Evolutionary conservation across 2,329 filamentous ascomycete genomes (phyloP), one percentile per base, ranked within the genome.

Genomic region (Penicillium verrucosum): DNA sequence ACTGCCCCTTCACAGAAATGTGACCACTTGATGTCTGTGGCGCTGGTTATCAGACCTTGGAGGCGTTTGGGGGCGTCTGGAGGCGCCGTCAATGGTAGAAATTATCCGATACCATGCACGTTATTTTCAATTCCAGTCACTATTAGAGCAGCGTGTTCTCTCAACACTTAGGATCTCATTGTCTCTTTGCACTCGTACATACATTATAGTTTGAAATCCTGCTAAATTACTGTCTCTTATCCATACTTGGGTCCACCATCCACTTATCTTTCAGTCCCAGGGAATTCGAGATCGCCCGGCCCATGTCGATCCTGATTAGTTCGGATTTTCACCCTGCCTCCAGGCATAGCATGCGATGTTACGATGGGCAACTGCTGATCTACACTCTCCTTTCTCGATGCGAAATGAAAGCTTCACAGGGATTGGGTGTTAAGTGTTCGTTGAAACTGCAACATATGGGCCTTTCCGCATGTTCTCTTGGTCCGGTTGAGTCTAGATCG

Each of bases 341-440:
- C n/a, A 21, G 32, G 23, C 45, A 44, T 55, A 55, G 18, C 45
- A 25, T 38, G n/a, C 11, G 4, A 40, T 55, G 46, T 51, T 45
- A 51, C 53, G 46, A 51, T 25, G 45, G 45, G 52, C 40, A 55
- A 55, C 53, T 34, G 18, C 32, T 29, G 53, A 55, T 51, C 40
- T 51, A 25, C 53, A 36, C 21, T n/a, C 32, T 44, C 18, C 9
- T 34, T 40, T 23, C 25, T 55, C 32, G 32, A 38, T 50, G 52
- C 25, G 32, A 40, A 36, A 29, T 29, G 5, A 18, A 50, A 23
- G 12, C 23, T 8, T 37, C 29, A 44, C 16, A 43, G 25, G 30
- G 25, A 38, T 8, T 37, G 38, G 34, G 30, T 37, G 16, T 43
- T 32, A 4, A 4, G 23, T 23, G 21, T 54, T 37, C n/a, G 11